Evolutionary conservation across 108 stramenopile species (phyloP).

Genomic region (Cyclotella sp.): DNA sequence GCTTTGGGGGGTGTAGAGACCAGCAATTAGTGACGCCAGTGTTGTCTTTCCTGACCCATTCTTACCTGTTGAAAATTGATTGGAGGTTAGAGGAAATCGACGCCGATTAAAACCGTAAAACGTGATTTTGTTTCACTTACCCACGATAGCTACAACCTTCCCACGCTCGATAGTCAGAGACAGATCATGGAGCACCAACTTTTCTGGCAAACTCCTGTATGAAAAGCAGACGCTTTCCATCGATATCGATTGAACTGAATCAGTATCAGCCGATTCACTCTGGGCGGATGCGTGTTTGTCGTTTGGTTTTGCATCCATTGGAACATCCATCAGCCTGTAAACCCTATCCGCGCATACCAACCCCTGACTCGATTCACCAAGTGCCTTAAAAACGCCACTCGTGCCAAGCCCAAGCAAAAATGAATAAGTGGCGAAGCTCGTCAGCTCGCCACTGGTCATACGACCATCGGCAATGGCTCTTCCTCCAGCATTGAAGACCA

Average conservation of each 20-base stretch:
- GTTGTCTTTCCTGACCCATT: conserved; percentile 95
- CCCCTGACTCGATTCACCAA: conserved; percentile 69
- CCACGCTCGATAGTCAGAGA: conserved; percentile 77
- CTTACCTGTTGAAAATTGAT: conserved; percentile 12
- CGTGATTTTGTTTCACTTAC: conserved; percentile 32
- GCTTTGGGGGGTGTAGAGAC: conserved; percentile 77
- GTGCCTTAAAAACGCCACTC: conserved; percentile 73
- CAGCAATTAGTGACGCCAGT: conserved; percentile 83
- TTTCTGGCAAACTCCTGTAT: conserved; percentile 57
- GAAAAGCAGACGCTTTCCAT: conserved; percentile 73
- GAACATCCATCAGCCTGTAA: conserved; percentile 54
- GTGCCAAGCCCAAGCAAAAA: conserved; percentile 88
- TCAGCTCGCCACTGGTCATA: conserved; percentile 80
- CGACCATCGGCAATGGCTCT: conserved; percentile 67
- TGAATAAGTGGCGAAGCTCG: conserved; percentile 85
- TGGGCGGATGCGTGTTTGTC: neutral
- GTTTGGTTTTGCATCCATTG: conserved; percentile 14
- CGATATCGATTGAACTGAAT: conserved; percentile 58
- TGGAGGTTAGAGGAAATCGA: neutral
- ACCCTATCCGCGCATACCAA: conserved; percentile 69
- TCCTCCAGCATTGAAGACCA: conserved; percentile 78
- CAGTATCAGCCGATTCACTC: neutral
- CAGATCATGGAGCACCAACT: conserved; percentile 68
- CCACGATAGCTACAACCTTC: conserved; percentile 89
- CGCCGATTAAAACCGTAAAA: neutral